These are phyloP conservation scores for Boeremia lycopersici DNA, from an alignment of 2,329 filamentous ascomycete genomes.

Conservation along the genomic window DNA sequence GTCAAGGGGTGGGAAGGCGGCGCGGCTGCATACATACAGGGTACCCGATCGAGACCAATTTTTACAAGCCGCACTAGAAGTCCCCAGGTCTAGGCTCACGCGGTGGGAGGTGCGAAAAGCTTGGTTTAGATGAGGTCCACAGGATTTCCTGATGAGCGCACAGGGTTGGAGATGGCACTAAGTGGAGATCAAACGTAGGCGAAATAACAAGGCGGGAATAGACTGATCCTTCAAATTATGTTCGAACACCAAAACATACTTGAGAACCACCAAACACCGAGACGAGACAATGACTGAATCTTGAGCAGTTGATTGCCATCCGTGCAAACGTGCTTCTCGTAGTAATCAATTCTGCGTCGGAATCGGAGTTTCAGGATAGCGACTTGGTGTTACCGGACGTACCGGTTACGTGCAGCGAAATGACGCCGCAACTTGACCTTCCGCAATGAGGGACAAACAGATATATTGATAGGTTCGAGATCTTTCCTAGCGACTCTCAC, in stretches of 20 bases:
- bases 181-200: conserved; percentile 41
- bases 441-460: neutral
- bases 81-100: conserved; percentile 19
- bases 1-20: conserved; percentile 10
- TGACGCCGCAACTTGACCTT: conserved; percentile 6
- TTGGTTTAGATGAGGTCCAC: conserved; percentile 21
- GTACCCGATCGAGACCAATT: conserved; percentile 4
- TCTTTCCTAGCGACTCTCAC: neutral
- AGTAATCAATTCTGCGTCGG: neutral
- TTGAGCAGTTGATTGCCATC: neutral
- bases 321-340: neutral
- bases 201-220: conserved; percentile 36
- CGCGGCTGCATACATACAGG: conserved; percentile 17
- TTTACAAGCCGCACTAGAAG: conserved; percentile 3
- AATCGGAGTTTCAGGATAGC: conserved; percentile 7
- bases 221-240: conserved; percentile 13
- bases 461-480: conserved; percentile 6
- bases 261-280: conserved; percentile 1
- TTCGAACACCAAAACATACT: conserved; percentile 6
- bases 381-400: conserved; percentile 10
- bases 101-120: conserved; percentile 16
- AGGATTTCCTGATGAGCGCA: conserved; percentile 21
- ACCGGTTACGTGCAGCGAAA: conserved; percentile 3
- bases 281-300: conserved; percentile 1
- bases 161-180: conserved; percentile 25